Percentiles rank a stretch among this genome's conserved stretches.
These are phyloP conservation scores for Paratinospora sagittata DNA, from an alignment of 164 flowering plant species.

Conservation along the genomic window DNA sequence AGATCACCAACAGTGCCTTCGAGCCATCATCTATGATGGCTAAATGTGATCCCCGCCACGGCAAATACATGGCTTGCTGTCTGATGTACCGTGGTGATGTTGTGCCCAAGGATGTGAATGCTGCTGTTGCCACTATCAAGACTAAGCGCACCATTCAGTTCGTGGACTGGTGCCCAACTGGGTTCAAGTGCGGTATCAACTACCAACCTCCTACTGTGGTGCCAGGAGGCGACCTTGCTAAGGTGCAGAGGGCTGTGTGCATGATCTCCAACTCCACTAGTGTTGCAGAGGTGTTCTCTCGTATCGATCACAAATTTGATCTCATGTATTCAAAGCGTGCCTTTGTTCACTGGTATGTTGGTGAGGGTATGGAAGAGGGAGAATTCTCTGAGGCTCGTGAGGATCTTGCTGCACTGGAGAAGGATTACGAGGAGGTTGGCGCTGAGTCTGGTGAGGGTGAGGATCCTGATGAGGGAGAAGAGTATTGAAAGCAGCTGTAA, in stretches of 20 bases:
- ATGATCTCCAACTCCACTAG: slow-evolving; percentile 72
- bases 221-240: slow-evolving; percentile 62
- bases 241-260: slow-evolving; percentile 61
- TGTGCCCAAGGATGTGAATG: slow-evolving; percentile 69
- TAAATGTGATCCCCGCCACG: slow-evolving; percentile 65
- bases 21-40: slow-evolving; percentile 76
- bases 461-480: slow-evolving; percentile 42
- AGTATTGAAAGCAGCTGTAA: too few relatives aligned
- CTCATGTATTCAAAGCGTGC: slow-evolving; percentile 49
- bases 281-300: slow-evolving; percentile 62
- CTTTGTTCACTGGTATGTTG: slow-evolving; percentile 45
- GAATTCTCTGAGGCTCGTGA: slow-evolving; percentile 50
- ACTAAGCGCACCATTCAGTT: slow-evolving; percentile 70
- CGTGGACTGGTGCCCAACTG: slow-evolving; percentile 76
- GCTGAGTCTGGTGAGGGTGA: too few relatives aligned
- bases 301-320: slow-evolving; percentile 60
- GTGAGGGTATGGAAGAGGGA: slow-evolving; percentile 61
- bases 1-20: slow-evolving; percentile 64
- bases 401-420: slow-evolving; percentile 50
- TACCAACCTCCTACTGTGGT: slow-evolving; percentile 61
- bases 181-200: slow-evolving; percentile 66
- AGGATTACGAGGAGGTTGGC: slow-evolving; percentile 46
- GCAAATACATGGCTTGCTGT: slow-evolving; percentile 70
- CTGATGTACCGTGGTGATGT: slow-evolving; percentile 66
- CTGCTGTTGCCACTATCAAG: slow-evolving; percentile 69